Evolutionary conservation across 2,329 filamentous ascomycete species (phyloP).

Genomic region (Trichoderma harzianum): DNA sequence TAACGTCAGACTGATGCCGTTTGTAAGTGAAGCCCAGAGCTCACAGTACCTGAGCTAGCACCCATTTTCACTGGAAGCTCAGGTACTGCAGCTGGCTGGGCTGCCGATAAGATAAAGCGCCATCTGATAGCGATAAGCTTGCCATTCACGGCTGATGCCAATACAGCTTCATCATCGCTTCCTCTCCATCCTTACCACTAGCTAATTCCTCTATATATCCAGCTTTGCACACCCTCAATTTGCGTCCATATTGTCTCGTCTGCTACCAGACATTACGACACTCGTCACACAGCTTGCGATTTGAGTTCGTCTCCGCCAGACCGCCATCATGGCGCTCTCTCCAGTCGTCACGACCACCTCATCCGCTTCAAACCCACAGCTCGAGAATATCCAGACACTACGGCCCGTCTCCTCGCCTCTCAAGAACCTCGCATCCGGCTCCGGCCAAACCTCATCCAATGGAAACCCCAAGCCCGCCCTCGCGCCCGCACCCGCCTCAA

Average conservation of each 20-base stretch:
- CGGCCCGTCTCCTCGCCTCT: slow-evolving; percentile 43
- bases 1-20: background rate
- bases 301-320: background rate
- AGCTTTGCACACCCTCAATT: background rate
- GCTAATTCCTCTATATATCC: background rate
- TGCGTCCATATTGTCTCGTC: no score
- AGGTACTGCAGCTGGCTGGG: background rate
- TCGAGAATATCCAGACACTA: slow-evolving; percentile 33
- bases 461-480: slow-evolving; percentile 42
- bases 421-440: slow-evolving; percentile 38
- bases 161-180: background rate
- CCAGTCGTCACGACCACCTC: slow-evolving; percentile 39
- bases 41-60: background rate
- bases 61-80: background rate
- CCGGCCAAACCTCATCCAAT: slow-evolving; percentile 41
- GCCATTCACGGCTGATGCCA: background rate
- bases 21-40: background rate
- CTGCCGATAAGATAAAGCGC: slow-evolving; percentile 3
- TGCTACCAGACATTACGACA: background rate
- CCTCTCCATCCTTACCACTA: background rate
- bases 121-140: background rate
- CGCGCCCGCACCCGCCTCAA: slow-evolving; percentile 22
- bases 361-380: slow-evolving; percentile 28
- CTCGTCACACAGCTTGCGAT: background rate
- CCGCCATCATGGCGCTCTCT: slow-evolving; percentile 43